Evolutionary conservation across 169 alveolate genomes (phyloP).

Genomic region (Plasmodium reichenowi): DNA sequence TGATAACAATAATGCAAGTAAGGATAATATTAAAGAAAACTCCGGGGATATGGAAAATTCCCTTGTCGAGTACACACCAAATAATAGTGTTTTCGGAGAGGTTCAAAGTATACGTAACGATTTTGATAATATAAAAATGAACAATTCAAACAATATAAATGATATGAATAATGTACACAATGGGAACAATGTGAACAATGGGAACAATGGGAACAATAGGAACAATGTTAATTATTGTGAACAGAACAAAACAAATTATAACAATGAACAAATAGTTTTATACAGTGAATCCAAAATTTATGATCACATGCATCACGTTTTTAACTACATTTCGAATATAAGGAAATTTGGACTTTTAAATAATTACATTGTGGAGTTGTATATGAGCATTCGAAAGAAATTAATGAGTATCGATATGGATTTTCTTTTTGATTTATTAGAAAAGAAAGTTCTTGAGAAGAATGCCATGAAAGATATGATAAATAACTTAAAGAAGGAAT

Average conservation of each 20-base stretch:
- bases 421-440: conserved; percentile 19
- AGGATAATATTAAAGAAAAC: too few relatives aligned
- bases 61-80: too few relatives aligned
- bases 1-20: too few relatives aligned
- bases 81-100: background rate
- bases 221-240: background rate
- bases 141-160: background rate
- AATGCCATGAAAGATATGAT: conserved; percentile 5
- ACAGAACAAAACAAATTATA: background rate
- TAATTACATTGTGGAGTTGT: conserved; percentile 22
- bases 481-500: conserved; percentile 15
- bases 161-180: background rate
- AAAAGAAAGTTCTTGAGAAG: conserved; percentile 6
- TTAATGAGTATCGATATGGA: background rate
- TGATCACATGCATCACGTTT: conserved; percentile 28
- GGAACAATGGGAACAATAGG: background rate
- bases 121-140: too few relatives aligned
- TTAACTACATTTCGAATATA: conserved; percentile 16
- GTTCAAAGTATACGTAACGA: too few relatives aligned
- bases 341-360: conserved; percentile 34
- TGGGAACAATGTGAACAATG: background rate
- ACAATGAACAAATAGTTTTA: conserved; percentile 4
- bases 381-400: conserved; percentile 18
- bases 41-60: too few relatives aligned
- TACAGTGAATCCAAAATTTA: conserved; percentile 29